These are phyloP conservation scores for Geum urbanum DNA, from an alignment of 306 rosid species.

Conservation along the genomic window DNA sequence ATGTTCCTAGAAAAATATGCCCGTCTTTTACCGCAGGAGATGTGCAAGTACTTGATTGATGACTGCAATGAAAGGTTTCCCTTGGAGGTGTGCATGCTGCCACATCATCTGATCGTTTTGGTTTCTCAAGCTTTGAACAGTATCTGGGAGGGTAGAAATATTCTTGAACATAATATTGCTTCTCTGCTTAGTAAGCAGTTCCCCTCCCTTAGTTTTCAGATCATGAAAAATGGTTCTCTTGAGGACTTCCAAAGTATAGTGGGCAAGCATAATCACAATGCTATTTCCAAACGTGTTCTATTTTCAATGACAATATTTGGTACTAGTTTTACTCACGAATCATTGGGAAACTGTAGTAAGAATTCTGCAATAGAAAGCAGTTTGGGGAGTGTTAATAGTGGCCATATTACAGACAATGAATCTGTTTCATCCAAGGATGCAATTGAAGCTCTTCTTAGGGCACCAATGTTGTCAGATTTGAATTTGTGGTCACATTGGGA, in stretches of 20 bases:
- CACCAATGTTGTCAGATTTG: constrained; percentile 79
- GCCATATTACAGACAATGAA: constrained; percentile 27
- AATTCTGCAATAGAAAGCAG: constrained; percentile 31
- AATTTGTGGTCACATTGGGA: constrained; percentile 97
- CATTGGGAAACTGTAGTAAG: constrained; percentile 35
- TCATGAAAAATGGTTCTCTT: constrained; percentile 44
- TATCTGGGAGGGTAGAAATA: constrained; percentile 51
- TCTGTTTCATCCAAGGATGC: constrained; percentile 56
- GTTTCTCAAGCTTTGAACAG: constrained; percentile 70
- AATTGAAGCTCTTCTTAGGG: constrained; percentile 54
- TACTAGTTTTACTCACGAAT: constrained; percentile 34
- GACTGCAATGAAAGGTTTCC: constrained; percentile 36
- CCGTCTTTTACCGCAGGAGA: constrained; percentile 56
- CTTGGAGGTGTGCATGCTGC: constrained; percentile 57
- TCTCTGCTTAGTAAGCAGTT: constrained; percentile 65
- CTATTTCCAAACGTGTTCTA: constrained; percentile 53
- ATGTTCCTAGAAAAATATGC: constrained; percentile 51
- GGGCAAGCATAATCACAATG: constrained; percentile 38
- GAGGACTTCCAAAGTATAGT: constrained; percentile 49
- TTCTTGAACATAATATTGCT: constrained; percentile 50
- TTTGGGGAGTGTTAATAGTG: constrained; percentile 23
- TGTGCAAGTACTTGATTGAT: constrained; percentile 40
- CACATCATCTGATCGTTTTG: constrained; percentile 53
- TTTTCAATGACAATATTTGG: constrained; percentile 62
- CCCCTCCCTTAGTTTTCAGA: constrained; percentile 58